A percentile compares a stretch with the other conserved stretches of the same genome.
Evolutionary conservation across 371 early-diverging fungal species (phyloP).

Genomic region (Mortierella sp.): DNA sequence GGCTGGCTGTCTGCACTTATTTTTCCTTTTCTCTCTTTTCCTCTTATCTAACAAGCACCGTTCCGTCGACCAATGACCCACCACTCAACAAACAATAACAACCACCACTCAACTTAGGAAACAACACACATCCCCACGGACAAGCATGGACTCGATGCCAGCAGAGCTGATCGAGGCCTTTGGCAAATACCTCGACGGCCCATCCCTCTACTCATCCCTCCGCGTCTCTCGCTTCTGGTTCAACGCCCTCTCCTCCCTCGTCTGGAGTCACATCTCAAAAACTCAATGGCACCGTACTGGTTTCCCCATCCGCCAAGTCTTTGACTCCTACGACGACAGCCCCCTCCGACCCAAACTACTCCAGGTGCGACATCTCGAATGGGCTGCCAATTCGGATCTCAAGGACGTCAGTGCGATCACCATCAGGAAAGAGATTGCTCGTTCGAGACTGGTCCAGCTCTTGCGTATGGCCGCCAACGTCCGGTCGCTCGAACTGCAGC

Average conservation of each 20-base stretch:
- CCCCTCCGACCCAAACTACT: not conserved
- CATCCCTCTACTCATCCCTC: not conserved
- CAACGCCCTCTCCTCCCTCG: not conserved
- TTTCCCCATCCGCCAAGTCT: conserved; percentile 11
- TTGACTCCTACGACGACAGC: conserved; percentile 12
- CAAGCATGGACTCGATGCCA: not conserved
- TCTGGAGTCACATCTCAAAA: conserved; percentile 8
- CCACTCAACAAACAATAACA: not conserved
- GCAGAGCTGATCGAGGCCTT: conserved; percentile 1
- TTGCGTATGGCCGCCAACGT: conserved; percentile 1
- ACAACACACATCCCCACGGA: not conserved
- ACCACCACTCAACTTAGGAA: not conserved
- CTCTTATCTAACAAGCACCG: too few species aligned
- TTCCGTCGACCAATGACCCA: not conserved
- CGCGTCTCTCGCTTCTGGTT: conserved; percentile 9
- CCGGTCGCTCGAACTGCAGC: not conserved
- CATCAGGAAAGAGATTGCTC: conserved; percentile 2
- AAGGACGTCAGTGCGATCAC: conserved; percentile 10
- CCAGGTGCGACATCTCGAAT: conserved; percentile 3
- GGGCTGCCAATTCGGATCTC: conserved; percentile 12
- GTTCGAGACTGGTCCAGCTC: not conserved
- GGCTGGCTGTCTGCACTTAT: too few species aligned
- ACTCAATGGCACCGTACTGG: conserved; percentile 9
- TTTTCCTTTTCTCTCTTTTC: too few species aligned
- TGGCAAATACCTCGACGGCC: conserved; percentile 14